Conservation (phyloP, 768 basidiomycete species). For the Suillus fuscotomentosus region DNA sequence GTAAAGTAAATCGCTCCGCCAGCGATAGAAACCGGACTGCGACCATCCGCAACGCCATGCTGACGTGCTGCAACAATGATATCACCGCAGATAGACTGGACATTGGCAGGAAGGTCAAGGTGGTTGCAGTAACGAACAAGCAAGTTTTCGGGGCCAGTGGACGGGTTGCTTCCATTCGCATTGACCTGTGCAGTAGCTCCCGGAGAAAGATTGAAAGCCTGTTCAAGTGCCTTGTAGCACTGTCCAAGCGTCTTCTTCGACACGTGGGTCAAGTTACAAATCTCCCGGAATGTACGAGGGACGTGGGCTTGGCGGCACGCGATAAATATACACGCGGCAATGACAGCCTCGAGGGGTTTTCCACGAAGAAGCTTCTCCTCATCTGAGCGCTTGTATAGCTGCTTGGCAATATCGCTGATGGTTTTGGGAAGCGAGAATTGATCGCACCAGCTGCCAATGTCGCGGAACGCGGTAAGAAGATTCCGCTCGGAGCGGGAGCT, state of each 20-base stretch:
- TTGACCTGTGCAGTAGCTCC: slow-evolving; percentile 63
- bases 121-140: slow-evolving; percentile 94
- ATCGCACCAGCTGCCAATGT: slow-evolving; percentile 94
- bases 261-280: slow-evolving; percentile 89
- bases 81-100: slow-evolving; percentile 81
- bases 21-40: slow-evolving; percentile 98
- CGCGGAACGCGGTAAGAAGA: slow-evolving; percentile 84
- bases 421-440: slow-evolving; percentile 92
- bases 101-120: slow-evolving; percentile 76
- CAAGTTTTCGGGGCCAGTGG: slow-evolving; percentile 79
- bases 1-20: slow-evolving; percentile 95
- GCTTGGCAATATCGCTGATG: slow-evolving; percentile 94
- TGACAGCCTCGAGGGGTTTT: slow-evolving; percentile 89
- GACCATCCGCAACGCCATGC: slow-evolving; percentile 87
- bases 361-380: slow-evolving; percentile 92
- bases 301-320: slow-evolving; percentile 94
- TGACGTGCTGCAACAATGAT: slow-evolving; percentile 80
- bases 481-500: slow-evolving; percentile 81
- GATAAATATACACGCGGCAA: slow-evolving; percentile 97
- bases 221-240: slow-evolving; percentile 86
- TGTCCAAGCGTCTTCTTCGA: slow-evolving; percentile 95
- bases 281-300: slow-evolving; percentile 95
- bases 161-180: slow-evolving; percentile 31
- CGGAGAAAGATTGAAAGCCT: slow-evolving; percentile 85
- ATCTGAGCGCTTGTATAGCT: slow-evolving; percentile 95